A percentile compares a stretch with the other conserved stretches of the same genome.
Evolutionary conservation across 2,329 filamentous ascomycete species (phyloP).

Genomic region (Trematosphaeria pertusa): DNA sequence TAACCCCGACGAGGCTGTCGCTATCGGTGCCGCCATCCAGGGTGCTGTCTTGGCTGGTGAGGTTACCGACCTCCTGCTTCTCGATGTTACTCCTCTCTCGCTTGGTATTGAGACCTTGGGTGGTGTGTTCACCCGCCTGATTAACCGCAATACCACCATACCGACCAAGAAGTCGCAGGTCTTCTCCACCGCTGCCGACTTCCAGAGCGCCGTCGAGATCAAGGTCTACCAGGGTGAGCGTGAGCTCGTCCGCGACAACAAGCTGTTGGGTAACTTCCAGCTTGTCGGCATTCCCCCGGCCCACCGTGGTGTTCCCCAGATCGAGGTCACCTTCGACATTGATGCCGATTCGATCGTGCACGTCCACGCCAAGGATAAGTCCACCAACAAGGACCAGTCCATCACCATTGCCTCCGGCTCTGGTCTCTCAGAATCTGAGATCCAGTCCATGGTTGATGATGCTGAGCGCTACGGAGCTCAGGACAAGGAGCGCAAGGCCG

Average conservation of each 20-base stretch:
- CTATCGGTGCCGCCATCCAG: constrained; percentile 96
- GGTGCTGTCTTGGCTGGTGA: constrained; percentile 96
- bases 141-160: constrained; percentile 99
- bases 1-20: constrained; percentile 97
- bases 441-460: constrained; percentile 96
- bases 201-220: constrained; percentile 98
- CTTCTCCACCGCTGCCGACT: constrained; percentile 96
- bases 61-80: constrained; percentile 92
- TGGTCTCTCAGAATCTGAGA: constrained; percentile 92
- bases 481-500: constrained; percentile 95
- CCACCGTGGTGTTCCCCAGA: constrained; percentile 93
- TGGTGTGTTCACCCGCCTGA: constrained; percentile 96
- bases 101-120: constrained; percentile 98
- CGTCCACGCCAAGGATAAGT: constrained; percentile 98
- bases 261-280: constrained; percentile 99
- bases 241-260: constrained; percentile 98
- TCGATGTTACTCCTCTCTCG: constrained; percentile 94
- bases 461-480: constrained; percentile 94
- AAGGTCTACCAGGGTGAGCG: constrained; percentile 99
- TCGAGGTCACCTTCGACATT: constrained; percentile 99
- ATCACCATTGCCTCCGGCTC: constrained; percentile 99
- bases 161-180: constrained; percentile 99
- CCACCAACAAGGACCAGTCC: constrained; percentile 98
- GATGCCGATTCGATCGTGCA: constrained; percentile 98
- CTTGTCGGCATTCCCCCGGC: constrained; percentile 95